Evolutionary conservation across 2,329 filamentous ascomycete species (phyloP), one percentile per base, ranked within the genome.

Genomic region (Thermothelomyces thermophilus): DNA sequence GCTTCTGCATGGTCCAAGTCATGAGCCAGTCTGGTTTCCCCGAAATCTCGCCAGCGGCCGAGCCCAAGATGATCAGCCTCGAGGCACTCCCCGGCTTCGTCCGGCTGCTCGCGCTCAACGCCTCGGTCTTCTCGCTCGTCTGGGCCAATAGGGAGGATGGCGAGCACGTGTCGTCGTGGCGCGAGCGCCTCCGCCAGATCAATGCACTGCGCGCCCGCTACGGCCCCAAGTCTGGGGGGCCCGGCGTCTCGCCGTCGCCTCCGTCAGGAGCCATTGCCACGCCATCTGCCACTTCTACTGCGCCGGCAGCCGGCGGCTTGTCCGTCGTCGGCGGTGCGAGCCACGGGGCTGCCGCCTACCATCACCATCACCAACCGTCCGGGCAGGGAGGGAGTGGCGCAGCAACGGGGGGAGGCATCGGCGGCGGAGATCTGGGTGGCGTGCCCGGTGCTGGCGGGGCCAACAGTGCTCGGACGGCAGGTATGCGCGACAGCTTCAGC

Each of bases 61-160:
- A 91, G 56, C 84, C 87, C 8, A 97, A 97, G 66, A 86, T 97
- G 60, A 79, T 98, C 51, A 90, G 86, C 14, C 79, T 91, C 28
- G 83, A 82, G 58, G 88, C 88, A 11, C 74, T 98, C 8, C 87
- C 90, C 0, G 79, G 83, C 9, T 94, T 96, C 63, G 87, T 96
- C 46, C 83, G 93, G 33, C 82, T 95, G 41, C 74, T 97, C 16
- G 89, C 91, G 1, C 79, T 98, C 55, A 97, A 96, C 63, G 90
- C 93, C 0, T 94, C 88, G 13, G 88, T 97, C 8, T 96, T 97
- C 66, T 89, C 87, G 2, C 79, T 86, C 39, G 90, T 96, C n/a
- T 96, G 91, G 89, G 80, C 81, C 41, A 83, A 81, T 61, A 77
- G 83, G 41, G 80, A 86, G 56, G 85, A 84, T 5, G 86, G 86